Conservation (phyloP, 2,329 filamentous ascomycete genomes). For the Colletotrichum sp. region DNA sequence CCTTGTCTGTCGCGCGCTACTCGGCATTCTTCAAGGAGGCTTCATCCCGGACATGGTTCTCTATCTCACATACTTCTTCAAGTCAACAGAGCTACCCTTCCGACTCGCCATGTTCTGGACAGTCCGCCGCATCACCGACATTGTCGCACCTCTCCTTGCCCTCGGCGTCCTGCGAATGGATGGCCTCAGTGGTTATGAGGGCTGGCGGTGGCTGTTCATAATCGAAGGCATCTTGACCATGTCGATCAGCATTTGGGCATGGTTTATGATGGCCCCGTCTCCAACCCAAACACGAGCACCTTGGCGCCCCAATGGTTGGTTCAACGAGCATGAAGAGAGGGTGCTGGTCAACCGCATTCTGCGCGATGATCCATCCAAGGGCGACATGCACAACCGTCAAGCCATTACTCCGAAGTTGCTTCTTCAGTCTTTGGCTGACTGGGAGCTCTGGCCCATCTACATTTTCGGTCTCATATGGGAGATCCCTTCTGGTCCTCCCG, state of each 20-base stretch:
- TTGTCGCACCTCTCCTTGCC: constrained; percentile 30
- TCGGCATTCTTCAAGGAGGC: constrained; percentile 49
- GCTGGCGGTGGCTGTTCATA: constrained; percentile 27
- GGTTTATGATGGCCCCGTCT: constrained; percentile 33
- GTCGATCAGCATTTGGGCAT: constrained; percentile 29
- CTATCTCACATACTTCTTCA: constrained; percentile 32
- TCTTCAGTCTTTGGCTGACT: constrained; percentile 54
- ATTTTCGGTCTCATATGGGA: constrained; percentile 49
- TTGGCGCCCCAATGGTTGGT: constrained; percentile 59
- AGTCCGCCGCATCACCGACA: constrained; percentile 28
- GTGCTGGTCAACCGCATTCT: constrained; percentile 62
- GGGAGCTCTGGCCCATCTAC: constrained; percentile 61
- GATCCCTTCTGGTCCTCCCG: constrained; percentile 26
- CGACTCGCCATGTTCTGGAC: constrained; percentile 30
- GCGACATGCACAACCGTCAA: constrained; percentile 60
- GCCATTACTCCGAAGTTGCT: constrained; percentile 50
- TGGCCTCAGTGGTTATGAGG: constrained; percentile 26
- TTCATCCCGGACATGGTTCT: constrained; percentile 41
- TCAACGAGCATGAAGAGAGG: constrained; percentile 59
- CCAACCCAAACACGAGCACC: constrained; percentile 46
- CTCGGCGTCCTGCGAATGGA: constrained; percentile 31
- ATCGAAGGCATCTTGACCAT: constrained; percentile 25
- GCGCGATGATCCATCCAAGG: constrained; percentile 60
- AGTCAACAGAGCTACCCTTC: constrained; percentile 27
- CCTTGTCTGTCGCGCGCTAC: constrained; percentile 39